These are phyloP conservation scores for Exserohilum rostratum DNA, from an alignment of 2,329 filamentous ascomycete species.

Conservation along the genomic window DNA sequence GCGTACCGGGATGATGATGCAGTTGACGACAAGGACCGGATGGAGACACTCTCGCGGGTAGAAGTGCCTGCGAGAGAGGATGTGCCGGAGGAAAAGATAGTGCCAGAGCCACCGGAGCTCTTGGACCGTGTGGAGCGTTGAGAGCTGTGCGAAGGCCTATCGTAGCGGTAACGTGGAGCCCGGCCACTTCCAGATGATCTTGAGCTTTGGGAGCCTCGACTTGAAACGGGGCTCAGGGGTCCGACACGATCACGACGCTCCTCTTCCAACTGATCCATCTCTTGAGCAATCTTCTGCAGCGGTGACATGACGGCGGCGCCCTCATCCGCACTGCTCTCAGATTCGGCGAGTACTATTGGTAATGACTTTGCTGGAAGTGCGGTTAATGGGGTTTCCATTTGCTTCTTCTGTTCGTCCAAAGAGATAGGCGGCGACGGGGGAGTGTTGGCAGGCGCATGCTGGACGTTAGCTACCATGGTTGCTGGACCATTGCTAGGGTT, in stretches of 20 bases:
- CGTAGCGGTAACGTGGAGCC: constrained; percentile 53
- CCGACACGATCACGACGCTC: constrained; percentile 68
- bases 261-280: constrained; percentile 68
- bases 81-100: constrained; percentile 71
- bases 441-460: constrained; percentile 79
- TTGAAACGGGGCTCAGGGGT: constrained; percentile 70
- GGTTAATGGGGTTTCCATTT: constrained; percentile 37
- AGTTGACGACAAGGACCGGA: constrained; percentile 58
- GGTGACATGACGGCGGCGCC: constrained; percentile 65
- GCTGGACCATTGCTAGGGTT: constrained; percentile 69
- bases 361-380: constrained; percentile 36
- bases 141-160: constrained; percentile 45
- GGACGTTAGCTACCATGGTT: constrained; percentile 82
- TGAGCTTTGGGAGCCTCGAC: constrained; percentile 66
- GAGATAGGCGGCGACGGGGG: constrained; percentile 84
- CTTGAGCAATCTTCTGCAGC: constrained; percentile 74
- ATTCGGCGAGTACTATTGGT: constrained; percentile 52
- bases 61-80: constrained; percentile 53
- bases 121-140: constrained; percentile 34
- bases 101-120: constrained; percentile 56
- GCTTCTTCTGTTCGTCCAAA: constrained; percentile 70
- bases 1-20: constrained; percentile 51
- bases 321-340: constrained; percentile 74
- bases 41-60: constrained; percentile 62
- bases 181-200: constrained; percentile 58